Evolutionary conservation across 2,329 filamentous ascomycete genomes (phyloP).

Genomic region (Fusarium protoensiforme): DNA sequence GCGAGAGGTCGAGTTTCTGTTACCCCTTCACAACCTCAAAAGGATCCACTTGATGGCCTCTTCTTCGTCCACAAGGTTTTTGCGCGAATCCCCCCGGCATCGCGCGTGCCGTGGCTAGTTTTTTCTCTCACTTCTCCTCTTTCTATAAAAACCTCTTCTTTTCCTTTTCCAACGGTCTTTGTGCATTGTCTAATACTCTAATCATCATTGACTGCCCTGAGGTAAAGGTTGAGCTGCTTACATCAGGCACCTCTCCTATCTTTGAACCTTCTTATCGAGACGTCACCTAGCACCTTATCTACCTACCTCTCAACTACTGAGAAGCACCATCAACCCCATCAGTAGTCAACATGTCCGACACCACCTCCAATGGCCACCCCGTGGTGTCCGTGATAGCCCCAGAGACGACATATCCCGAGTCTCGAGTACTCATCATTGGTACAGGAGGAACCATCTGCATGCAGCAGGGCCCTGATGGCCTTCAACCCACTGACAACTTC

Average conservation of each 20-base stretch:
- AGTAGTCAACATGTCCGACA: constrained; percentile 20
- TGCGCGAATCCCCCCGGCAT: constrained; percentile 22
- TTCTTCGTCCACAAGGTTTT: constrained; percentile 37
- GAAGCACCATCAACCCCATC: not conserved
- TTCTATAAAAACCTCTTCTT: not conserved
- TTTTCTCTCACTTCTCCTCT: constrained; percentile 18
- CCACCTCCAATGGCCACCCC: constrained; percentile 16
- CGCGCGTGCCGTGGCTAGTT: constrained; percentile 22
- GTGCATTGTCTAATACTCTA: not conserved
- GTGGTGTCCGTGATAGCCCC: constrained; percentile 9
- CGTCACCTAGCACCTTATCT: not conserved
- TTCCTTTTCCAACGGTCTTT: not conserved
- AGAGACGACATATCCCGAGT: constrained; percentile 69
- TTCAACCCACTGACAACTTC: constrained; percentile 84
- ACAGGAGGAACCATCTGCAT: constrained; percentile 94
- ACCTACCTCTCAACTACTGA: not conserved
- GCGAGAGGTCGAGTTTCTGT: constrained; percentile 45
- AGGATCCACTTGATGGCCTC: constrained; percentile 46
- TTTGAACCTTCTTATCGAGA: constrained; percentile 22
- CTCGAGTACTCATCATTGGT: constrained; percentile 88
- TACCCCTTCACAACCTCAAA: constrained; percentile 44
- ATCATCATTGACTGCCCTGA: not conserved
- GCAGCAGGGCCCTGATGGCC: constrained; percentile 81
- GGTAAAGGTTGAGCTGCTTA: constrained; percentile 1
- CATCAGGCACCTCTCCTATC: constrained; percentile 13